phyloP scores from a whole-genome alignment of 1,139 yeast species.

The Yamadazyma taylorii region DNA sequence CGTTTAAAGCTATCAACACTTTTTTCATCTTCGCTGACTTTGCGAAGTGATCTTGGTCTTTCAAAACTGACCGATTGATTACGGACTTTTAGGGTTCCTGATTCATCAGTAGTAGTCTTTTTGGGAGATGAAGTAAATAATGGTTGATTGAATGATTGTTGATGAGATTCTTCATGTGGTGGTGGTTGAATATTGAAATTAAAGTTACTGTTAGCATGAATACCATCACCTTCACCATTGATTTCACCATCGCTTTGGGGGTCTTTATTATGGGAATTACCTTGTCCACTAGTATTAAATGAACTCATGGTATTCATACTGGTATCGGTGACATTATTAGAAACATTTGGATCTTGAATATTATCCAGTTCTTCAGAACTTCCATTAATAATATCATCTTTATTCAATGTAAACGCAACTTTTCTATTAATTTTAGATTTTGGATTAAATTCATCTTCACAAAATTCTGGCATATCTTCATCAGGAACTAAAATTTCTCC shows the following conservation, averaged over 20 bases:
- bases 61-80: constrained; percentile 7
- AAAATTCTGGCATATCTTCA: constrained; percentile 38
- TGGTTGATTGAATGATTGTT: not conserved
- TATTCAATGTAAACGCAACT: constrained; percentile 33
- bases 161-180: not conserved
- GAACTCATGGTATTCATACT: constrained; percentile 1
- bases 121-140: constrained; percentile 7
- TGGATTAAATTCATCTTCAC: constrained; percentile 48
- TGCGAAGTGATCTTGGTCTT: constrained; percentile 5
- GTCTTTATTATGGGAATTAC: not conserved
- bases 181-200: not conserved
- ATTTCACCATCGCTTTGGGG: not conserved
- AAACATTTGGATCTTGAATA: not conserved
- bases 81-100: constrained; percentile 2
- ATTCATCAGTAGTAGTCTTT: not conserved
- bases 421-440: constrained; percentile 35
- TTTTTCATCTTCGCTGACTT: constrained; percentile 1
- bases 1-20: constrained; percentile 4
- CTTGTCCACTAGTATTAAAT: constrained; percentile 1
- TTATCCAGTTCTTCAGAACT: constrained; percentile 3
- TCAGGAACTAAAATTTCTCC: constrained; percentile 54
- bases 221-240: not conserved
- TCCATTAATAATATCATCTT: constrained; percentile 13
- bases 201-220: not conserved
- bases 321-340: not conserved